Evolutionary conservation across 345 rosid species (phyloP).

Genomic region (Theobroma cacao): DNA sequence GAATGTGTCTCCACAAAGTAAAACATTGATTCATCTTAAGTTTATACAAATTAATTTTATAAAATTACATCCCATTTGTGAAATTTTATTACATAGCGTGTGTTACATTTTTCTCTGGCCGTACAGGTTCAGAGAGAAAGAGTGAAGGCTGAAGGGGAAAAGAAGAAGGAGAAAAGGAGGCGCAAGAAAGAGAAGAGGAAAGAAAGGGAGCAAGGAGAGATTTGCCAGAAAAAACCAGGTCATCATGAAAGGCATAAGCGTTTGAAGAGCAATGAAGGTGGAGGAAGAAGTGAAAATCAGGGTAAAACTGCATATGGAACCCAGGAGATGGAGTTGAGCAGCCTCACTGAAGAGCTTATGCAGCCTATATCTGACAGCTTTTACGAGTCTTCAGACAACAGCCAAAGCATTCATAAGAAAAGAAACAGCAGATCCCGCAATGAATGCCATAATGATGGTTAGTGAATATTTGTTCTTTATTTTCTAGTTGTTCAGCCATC

Average conservation of each 20-base stretch:
- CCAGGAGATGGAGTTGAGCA: background rate
- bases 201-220: constrained; percentile 3
- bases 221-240: background rate
- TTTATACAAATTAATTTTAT: background rate
- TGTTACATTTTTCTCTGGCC: too few species aligned
- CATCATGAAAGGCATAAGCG: background rate
- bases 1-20: background rate
- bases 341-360: constrained; percentile 12
- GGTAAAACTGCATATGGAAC: background rate
- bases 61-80: too few species aligned
- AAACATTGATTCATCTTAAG: background rate
- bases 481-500: background rate
- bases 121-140: constrained; percentile 2
- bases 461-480: background rate
- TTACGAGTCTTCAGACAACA: constrained; percentile 24
- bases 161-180: background rate
- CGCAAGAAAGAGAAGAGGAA: background rate
- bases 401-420: background rate
- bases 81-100: too few species aligned
- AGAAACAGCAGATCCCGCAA: background rate
- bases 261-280: background rate
- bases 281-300: background rate
- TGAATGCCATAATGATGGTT: background rate
- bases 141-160: background rate
- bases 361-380: constrained; percentile 9